These are phyloP conservation scores for Neofusicoccum cordaticola DNA, from an alignment of 2,329 filamentous ascomycete genomes.

Conservation along the genomic window DNA sequence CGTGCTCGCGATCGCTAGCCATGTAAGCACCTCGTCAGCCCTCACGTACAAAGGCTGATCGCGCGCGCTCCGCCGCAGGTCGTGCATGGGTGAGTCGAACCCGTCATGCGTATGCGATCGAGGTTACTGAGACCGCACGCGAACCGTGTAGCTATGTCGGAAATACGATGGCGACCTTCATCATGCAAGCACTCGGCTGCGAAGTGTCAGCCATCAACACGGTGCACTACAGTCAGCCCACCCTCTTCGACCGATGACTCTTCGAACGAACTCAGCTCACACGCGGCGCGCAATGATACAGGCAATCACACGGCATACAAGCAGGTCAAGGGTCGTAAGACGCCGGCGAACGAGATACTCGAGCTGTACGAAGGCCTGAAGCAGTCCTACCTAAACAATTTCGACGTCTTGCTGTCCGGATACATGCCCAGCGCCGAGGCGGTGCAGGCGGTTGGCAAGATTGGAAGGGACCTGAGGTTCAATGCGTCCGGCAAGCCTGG, in stretches of 20 bases:
- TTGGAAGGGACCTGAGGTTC: slow-evolving; percentile 74
- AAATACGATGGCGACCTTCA: slow-evolving; percentile 94
- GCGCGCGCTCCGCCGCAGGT: slow-evolving; percentile 49
- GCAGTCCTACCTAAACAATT: slow-evolving; percentile 79
- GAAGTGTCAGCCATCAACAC: slow-evolving; percentile 94
- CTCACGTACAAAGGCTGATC: slow-evolving; percentile 26
- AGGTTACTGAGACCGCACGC: slow-evolving; percentile 23
- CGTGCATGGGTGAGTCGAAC: slow-evolving; percentile 65
- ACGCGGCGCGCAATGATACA: slow-evolving; percentile 37
- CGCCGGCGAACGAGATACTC: slow-evolving; percentile 76
- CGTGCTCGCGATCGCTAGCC: slow-evolving; percentile 87
- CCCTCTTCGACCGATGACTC: background rate
- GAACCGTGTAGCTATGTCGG: slow-evolving; percentile 74
- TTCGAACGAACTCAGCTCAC: background rate
- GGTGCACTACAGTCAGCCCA: slow-evolving; percentile 84
- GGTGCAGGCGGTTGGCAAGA: slow-evolving; percentile 78
- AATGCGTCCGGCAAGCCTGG: slow-evolving; percentile 63
- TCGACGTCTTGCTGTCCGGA: slow-evolving; percentile 91
- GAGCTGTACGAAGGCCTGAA: slow-evolving; percentile 82
- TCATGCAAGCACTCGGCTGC: slow-evolving; percentile 88
- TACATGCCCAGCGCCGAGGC: slow-evolving; percentile 87
- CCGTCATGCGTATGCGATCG: background rate
- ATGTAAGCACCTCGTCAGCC: slow-evolving; percentile 59
- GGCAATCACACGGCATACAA: slow-evolving; percentile 94
- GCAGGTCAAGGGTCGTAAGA: slow-evolving; percentile 80